Percentiles rank a stretch among this genome's conserved stretches.
Conservation (phyloP, 148 eudicot genomes). For the Arctostaphylos glauca region DNA sequence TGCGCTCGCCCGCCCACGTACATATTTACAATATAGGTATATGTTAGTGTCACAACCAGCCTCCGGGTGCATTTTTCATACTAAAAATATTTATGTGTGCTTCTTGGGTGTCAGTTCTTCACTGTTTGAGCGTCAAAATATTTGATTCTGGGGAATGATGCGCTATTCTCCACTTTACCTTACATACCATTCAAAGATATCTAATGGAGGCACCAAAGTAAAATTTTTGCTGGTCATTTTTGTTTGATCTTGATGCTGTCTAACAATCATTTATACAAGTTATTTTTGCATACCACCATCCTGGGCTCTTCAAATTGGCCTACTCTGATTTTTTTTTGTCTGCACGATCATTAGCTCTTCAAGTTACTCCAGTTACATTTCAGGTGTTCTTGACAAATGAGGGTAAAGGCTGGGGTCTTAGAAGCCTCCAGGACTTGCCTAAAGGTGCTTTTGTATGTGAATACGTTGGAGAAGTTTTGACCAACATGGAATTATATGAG, state of each 20-base stretch:
- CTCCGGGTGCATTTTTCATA: constrained; percentile 1
- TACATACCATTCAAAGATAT: neutral
- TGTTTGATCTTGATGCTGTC: neutral
- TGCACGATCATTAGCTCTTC: neutral
- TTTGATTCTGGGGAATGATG: neutral
- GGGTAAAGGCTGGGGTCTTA: constrained; percentile 70
- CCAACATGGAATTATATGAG: constrained; percentile 51
- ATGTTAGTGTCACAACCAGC: neutral
- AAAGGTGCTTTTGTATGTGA: constrained; percentile 63
- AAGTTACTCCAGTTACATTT: neutral
- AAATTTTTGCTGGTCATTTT: neutral
- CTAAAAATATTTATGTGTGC: neutral
- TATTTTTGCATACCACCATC: neutral
- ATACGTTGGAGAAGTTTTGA: constrained; percentile 63
- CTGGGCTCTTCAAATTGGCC: neutral
- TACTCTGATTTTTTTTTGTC: neutral
- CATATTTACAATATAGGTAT: neutral
- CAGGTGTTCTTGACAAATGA: constrained; percentile 54
- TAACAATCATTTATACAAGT: neutral
- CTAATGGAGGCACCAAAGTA: neutral
- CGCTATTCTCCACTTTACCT: neutral
- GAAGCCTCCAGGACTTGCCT: constrained; percentile 50
- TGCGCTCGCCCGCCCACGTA: neutral
- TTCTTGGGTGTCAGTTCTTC: constrained; percentile 4
- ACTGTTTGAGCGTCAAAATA: neutral